phyloP scores from a whole-genome alignment of 345 rosid genomes.

The Citrus trifoliata region DNA sequence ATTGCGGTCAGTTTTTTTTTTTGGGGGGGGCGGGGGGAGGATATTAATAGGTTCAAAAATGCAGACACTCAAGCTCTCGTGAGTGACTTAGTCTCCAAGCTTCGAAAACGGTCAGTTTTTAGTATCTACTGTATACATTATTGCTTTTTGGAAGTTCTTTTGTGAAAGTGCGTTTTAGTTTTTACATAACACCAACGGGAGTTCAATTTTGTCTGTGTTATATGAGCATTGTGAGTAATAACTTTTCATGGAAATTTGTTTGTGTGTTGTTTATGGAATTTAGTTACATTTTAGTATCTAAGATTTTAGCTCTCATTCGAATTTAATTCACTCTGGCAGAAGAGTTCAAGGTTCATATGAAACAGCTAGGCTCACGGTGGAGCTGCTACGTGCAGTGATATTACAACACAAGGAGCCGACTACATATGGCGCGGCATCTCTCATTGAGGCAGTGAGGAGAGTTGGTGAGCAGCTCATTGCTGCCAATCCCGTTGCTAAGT shows the following conservation, averaged over 20 bases:
- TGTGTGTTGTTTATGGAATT: not conserved
- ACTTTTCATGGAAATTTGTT: not conserved
- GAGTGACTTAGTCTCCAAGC: not conserved
- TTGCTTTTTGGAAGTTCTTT: not conserved
- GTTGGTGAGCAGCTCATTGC: conserved; percentile 38
- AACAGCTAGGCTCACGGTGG: conserved; percentile 31
- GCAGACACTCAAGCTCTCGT: not conserved
- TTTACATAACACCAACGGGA: too few species aligned
- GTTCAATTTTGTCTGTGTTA: not conserved
- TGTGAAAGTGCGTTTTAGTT: not conserved
- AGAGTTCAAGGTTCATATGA: conserved; percentile 34
- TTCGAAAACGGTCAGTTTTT: not conserved
- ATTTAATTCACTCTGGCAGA: conserved; percentile 8
- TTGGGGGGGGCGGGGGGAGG: too few species aligned
- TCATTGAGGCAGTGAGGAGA: conserved; percentile 27
- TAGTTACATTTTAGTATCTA: not conserved
- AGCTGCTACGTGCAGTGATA: conserved; percentile 27
- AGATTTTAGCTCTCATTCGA: not conserved
- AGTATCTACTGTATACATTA: not conserved
- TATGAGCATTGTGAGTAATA: not conserved
- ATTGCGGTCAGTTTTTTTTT: not conserved
- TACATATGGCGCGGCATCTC: conserved; percentile 20
- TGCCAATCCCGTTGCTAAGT: conserved; percentile 51
- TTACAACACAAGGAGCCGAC: conserved; percentile 30
- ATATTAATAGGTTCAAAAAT: not conserved